A percentile compares a stretch with the other conserved stretches of the same genome.
Conservation (phyloP, 2,329 filamentous ascomycete genomes). For the Xenoacremonium recifei region DNA sequence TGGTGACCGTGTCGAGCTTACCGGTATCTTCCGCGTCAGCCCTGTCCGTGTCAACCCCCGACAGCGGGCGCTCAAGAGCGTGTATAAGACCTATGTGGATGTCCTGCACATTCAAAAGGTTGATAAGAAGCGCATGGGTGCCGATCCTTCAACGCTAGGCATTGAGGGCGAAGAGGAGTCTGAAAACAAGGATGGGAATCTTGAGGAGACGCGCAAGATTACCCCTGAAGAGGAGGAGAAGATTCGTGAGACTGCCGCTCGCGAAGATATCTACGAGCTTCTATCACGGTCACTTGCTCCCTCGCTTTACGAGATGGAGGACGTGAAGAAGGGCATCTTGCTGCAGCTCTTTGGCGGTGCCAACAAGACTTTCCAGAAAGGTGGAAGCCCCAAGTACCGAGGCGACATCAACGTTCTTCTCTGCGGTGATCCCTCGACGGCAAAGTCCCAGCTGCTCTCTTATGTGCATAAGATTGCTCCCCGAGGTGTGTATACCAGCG, state of each 20-base stretch:
- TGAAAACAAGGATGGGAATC: conserved; percentile 65
- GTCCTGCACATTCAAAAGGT: conserved; percentile 95
- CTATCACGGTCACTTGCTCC: conserved; percentile 88
- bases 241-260: conserved; percentile 76
- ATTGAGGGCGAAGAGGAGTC: conserved; percentile 69
- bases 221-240: conserved; percentile 83
- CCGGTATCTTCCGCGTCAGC: conserved; percentile 93
- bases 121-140: conserved; percentile 90
- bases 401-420: conserved; percentile 97
- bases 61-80: conserved; percentile 86
- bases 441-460: conserved; percentile 90
- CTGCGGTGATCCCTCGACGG: conserved; percentile 93
- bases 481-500: conserved; percentile 78
- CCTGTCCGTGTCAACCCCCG: conserved; percentile 92
- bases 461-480: conserved; percentile 98
- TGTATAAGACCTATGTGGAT: conserved; percentile 98
- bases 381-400: conserved; percentile 90
- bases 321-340: conserved; percentile 97
- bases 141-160: conserved; percentile 85
- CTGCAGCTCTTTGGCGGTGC: conserved; percentile 96
- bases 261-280: conserved; percentile 89
- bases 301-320: conserved; percentile 96
- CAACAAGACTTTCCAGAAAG: conserved; percentile 97
- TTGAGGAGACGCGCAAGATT: conserved; percentile 82
- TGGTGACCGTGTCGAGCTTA: conserved; percentile 92